Percentiles rank a stretch among this genome's conserved stretches.
phyloP scores from a whole-genome alignment of 1,139 yeast species.

The Magnusiomyces tetraspermus region DNA sequence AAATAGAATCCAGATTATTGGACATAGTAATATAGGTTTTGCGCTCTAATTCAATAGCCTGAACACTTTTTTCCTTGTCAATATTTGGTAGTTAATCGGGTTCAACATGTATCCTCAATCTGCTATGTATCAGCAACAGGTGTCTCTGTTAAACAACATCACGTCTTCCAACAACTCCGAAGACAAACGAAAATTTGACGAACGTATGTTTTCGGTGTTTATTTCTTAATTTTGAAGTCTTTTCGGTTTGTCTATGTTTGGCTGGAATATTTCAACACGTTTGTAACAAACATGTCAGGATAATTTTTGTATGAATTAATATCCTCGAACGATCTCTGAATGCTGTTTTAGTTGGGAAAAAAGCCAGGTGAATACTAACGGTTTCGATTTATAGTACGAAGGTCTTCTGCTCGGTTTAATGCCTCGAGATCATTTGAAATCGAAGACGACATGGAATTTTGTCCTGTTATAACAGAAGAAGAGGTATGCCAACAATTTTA shows the following conservation, averaged over 20 bases:
- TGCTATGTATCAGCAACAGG: not conserved
- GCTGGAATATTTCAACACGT: not conserved
- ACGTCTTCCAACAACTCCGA: not conserved
- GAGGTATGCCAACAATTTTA: too few relatives aligned
- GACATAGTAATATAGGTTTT: too few relatives aligned
- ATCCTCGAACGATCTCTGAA: too few relatives aligned
- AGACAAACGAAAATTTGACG: not conserved
- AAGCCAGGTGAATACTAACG: too few relatives aligned
- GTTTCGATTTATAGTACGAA: not conserved
- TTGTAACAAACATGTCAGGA: not conserved
- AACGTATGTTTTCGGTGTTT: not conserved
- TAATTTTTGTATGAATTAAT: not conserved
- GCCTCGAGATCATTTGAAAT: constrained; percentile 59
- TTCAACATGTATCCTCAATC: not conserved
- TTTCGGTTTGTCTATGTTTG: not conserved
- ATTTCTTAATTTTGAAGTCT: not conserved
- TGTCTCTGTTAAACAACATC: not conserved
- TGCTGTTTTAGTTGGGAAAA: too few relatives aligned
- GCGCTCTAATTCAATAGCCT: not conserved
- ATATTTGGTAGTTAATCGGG: not conserved
- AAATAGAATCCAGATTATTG: too few relatives aligned
- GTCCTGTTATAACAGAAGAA: constrained; percentile 25
- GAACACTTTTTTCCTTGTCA: not conserved
- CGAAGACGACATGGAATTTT: constrained; percentile 65
- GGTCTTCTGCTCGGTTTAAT: constrained; percentile 37